Base-by-base conservation (phyloP, 352 stramenopile species). In the Pythium phragmiticola region DNA sequence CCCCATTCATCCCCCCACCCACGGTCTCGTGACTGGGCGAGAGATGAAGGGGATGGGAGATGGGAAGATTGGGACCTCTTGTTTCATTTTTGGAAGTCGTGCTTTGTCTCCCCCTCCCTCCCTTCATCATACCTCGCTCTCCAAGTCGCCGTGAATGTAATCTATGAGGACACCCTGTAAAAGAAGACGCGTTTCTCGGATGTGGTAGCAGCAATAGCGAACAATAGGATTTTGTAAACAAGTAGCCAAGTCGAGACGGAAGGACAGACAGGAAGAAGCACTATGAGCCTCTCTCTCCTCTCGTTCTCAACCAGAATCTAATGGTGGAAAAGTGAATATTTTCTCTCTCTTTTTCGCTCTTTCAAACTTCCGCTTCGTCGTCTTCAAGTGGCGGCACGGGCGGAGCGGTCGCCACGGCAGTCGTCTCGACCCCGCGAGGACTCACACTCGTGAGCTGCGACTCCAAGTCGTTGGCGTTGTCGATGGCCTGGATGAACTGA, bases 401-500 rank as follows among this genome's bases (percentile, higher is more conserved):
- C 21, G 21, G 21, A 21, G 21, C 21, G 21, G 21, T 21, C 21
- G 21, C 21, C 60, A n/a, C n/a, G 5, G 7, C 6, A 21, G 16
- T 30, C 9, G 50, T 28, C 19, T 59, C 59, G 11, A 54, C 49
- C 7, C 39, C 17, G 9, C 51, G 48, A 0, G 57, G 57, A 57
- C 34, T 64, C 21, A 12, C 47, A 26, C 34, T 21, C 21, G 21
- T 21, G 21, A 21, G 57, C 46, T 57, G 43, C 11, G 65, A 59
- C 37, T 89, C 77, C 1, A 85, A 66, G 23, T 81, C 78, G 48
- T 88, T 78, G 1, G 76, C 81, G 26, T 78, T 70, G 6, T 84
- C 82, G 54, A 90, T 80, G 36, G 82, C 79, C 37, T 84, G 78
- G 63, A 81, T 77, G n/a, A 90, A 53, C 16, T 73, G 69, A 0